Base-by-base conservation (phyloP, 306 rosid genomes). In the Cucurbita ficifolia region DNA sequence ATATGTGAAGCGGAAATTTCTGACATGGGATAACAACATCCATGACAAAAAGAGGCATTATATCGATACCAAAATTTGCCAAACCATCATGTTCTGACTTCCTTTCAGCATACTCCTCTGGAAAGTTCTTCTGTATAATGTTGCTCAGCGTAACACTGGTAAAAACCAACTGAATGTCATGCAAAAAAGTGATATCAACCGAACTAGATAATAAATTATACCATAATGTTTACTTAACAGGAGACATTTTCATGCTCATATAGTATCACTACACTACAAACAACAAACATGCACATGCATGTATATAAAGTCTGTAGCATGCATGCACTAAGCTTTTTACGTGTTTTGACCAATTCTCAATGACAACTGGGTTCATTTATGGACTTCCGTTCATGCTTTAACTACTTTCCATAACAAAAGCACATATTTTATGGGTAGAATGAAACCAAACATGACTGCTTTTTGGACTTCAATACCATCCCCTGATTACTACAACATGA, bases 41-140 rank as follows among this genome's bases (percentile, higher is more conserved):
- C 99, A 94, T 94, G 83, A 94, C 99, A 88, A 94, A 94, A 58
- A 94, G 99, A 72, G 99, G 99, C 76, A 94, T 84, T 79, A 88
- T 80, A 85, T 94, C 97, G 61, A 82, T 88, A 79, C 96, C 96
- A 63, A 72, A 38, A 72, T 81, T 87, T 65, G 84, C 83, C 86
- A 89, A 81, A 78, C 79, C 84, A 39, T 88, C 92, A 70, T 86
- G 80, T 78, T 94, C 99, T 81, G 83, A 81, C 83, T 81, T 88
- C 83, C 99, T 85, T 89, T 89, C 99, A 69, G 96, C 89, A 82
- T 87, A 94, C 78, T 94, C 99, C 84, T 87, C 96, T 1, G 96
- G 87, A 78, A 91, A 94, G 82, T 84, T 94, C 92, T 84, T 94
- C 82, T 87, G 90, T 81, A 94, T 89, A 78, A 94, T 91, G 84